A percentile compares a stretch with the other conserved stretches of the same genome.
phyloP scores from a whole-genome alignment of 257 asterid genomes.

The Salvia splendens region DNA sequence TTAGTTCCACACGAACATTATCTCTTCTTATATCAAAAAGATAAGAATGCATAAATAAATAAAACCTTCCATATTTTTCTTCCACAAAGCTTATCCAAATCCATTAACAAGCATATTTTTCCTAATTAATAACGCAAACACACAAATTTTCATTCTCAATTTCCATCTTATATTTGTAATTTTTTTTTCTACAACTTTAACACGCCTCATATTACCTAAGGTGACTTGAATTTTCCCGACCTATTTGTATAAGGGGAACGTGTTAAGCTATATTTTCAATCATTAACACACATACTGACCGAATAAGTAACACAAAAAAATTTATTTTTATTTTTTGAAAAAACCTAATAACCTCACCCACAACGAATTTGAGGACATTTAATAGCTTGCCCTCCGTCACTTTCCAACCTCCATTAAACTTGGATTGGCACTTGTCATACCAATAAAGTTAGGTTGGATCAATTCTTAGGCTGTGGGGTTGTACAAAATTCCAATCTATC shows the following conservation, averaged over 20 bases:
- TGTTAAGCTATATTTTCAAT: no score
- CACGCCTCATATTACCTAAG: no score
- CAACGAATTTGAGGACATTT: slow-evolving; percentile 26
- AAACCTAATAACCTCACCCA: background rate
- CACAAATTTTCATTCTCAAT: background rate
- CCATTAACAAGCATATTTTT: background rate
- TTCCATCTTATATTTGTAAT: background rate
- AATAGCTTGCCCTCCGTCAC: slow-evolving; percentile 28
- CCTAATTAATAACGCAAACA: background rate
- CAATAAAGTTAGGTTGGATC: slow-evolving; percentile 44
- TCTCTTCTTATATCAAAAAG: slow-evolving; percentile 26
- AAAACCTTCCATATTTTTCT: background rate
- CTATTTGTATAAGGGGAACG: no score
- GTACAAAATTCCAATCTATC: slow-evolving; percentile 24
- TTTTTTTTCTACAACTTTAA: no score
- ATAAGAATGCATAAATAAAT: background rate
- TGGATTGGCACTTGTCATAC: slow-evolving; percentile 41
- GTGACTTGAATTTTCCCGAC: no score
- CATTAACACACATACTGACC: no score
- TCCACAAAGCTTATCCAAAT: slow-evolving; percentile 28
- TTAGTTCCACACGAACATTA: slow-evolving; percentile 43
- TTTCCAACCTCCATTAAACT: slow-evolving; percentile 28
- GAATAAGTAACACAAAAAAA: no score
- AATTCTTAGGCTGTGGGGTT: slow-evolving; percentile 29
- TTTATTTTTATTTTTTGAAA: background rate